These are phyloP conservation scores for Populus tremula DNA, from an alignment of 345 rosid genomes.

Conservation along the genomic window DNA sequence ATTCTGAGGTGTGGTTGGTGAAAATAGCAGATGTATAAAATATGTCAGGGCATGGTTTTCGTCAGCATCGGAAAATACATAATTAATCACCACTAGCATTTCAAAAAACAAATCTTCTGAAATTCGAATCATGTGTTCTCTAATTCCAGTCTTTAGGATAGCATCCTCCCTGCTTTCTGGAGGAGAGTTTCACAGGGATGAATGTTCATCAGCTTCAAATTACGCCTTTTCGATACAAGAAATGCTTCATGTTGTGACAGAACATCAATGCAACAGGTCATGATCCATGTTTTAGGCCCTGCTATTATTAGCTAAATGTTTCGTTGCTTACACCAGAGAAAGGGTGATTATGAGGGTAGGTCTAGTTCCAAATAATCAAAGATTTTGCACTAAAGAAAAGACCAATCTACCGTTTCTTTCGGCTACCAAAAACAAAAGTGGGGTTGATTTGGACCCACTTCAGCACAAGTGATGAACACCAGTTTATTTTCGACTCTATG, in stretches of 20 bases:
- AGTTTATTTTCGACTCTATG: not conserved
- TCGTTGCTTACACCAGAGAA: not conserved
- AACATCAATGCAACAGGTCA: not conserved
- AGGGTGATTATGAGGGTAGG: not conserved
- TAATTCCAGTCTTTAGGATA: too few species aligned
- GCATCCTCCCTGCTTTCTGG: too few species aligned
- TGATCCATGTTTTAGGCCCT: not conserved
- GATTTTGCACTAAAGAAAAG: not conserved
- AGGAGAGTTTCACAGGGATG: too few species aligned
- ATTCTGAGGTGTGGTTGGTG: too few species aligned
- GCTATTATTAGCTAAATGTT: not conserved
- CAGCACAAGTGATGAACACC: conserved; percentile 5
- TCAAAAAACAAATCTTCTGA: not conserved
- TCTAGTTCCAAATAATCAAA: not conserved
- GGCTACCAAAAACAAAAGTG: not conserved
- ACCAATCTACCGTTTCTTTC: not conserved
- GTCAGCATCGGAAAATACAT: not conserved
- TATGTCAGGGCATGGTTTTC: too few species aligned
- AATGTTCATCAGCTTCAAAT: too few species aligned
- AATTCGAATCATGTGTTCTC: not conserved
- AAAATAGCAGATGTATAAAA: too few species aligned
- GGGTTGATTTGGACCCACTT: conserved; percentile 20
- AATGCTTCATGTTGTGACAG: too few species aligned
- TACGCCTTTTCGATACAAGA: too few species aligned
- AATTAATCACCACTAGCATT: not conserved